Conservation (phyloP, 164 flowering plant species). For the Brasenia schreberi region DNA sequence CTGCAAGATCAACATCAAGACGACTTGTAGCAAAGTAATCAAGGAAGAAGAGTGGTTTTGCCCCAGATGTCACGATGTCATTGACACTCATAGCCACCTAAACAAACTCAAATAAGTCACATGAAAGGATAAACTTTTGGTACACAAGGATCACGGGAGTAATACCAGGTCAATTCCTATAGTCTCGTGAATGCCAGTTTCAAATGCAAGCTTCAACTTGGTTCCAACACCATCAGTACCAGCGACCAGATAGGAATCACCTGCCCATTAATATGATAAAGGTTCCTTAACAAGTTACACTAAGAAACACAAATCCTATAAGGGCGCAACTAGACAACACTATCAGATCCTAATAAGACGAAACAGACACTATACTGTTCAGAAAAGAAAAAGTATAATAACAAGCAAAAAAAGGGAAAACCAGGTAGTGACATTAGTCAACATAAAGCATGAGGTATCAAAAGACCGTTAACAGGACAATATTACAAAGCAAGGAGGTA, state of each 20-base stretch:
- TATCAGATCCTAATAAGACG: too few species aligned
- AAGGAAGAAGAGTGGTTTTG: slow-evolving; percentile 87
- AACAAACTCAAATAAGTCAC: neutral
- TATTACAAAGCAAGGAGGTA: too few species aligned
- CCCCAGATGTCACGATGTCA: slow-evolving; percentile 96
- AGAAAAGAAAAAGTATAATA: too few species aligned
- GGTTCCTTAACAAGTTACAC: neutral
- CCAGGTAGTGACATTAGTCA: too few species aligned
- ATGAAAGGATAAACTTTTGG: neutral
- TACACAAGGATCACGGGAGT: neutral
- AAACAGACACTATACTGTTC: too few species aligned
- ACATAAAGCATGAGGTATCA: too few species aligned
- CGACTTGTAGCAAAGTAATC: slow-evolving; percentile 95
- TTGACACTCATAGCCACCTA: slow-evolving; percentile 99
- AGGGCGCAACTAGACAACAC: too few species aligned
- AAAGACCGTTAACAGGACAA: too few species aligned
- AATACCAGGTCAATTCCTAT: slow-evolving; percentile 95
- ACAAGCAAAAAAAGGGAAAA: too few species aligned
- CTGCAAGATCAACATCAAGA: slow-evolving; percentile 98
- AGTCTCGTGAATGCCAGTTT: slow-evolving; percentile 89
- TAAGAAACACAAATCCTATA: too few species aligned
- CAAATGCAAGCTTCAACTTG: slow-evolving; percentile 95
- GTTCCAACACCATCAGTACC: slow-evolving; percentile 99
- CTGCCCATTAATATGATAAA: slow-evolving; percentile 26
- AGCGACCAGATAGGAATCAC: slow-evolving; percentile 93